Conservation (phyloP, 805 yeast species). For the Osmozyma mogii region DNA sequence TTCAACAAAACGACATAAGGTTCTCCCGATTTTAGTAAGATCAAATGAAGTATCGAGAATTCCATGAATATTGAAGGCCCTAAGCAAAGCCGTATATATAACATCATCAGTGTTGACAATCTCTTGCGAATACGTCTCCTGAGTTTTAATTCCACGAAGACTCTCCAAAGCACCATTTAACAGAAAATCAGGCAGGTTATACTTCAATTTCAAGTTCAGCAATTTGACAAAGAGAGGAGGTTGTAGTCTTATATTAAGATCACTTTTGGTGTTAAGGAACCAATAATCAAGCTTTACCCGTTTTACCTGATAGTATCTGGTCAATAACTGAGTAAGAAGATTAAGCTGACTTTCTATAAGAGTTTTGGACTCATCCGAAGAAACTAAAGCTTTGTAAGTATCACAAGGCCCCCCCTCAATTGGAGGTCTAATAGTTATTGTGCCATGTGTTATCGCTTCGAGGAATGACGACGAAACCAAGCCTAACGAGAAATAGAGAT, state of each 20-base stretch:
- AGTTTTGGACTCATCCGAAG: conserved; percentile 36
- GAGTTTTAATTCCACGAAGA: background rate
- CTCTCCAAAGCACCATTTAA: conserved; percentile 8
- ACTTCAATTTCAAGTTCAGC: too few species aligned
- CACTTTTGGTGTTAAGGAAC: conserved; percentile 39
- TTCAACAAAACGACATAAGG: conserved; percentile 29
- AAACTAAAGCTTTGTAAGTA: conserved; percentile 51
- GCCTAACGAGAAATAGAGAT: conserved; percentile 76
- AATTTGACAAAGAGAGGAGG: conserved; percentile 44
- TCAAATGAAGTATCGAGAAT: conserved; percentile 37
- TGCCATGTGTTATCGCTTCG: conserved; percentile 61
- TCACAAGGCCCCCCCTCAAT: conserved; percentile 53
- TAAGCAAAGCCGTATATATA: conserved; percentile 46
- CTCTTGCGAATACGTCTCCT: conserved; percentile 14
- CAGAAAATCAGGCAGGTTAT: too few species aligned
- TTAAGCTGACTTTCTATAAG: conserved; percentile 57
- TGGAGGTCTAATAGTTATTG: conserved; percentile 55
- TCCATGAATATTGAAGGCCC: conserved; percentile 46
- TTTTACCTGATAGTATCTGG: conserved; percentile 79
- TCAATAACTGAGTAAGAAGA: conserved; percentile 60
- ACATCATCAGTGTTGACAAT: conserved; percentile 44
- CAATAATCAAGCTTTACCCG: conserved; percentile 48
- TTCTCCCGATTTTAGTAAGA: conserved; percentile 45
- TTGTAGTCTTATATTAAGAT: conserved; percentile 43
- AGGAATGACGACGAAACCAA: conserved; percentile 55